Conservation (phyloP, 2,329 filamentous ascomycete species). For the Phyllachora maydis region DNA sequence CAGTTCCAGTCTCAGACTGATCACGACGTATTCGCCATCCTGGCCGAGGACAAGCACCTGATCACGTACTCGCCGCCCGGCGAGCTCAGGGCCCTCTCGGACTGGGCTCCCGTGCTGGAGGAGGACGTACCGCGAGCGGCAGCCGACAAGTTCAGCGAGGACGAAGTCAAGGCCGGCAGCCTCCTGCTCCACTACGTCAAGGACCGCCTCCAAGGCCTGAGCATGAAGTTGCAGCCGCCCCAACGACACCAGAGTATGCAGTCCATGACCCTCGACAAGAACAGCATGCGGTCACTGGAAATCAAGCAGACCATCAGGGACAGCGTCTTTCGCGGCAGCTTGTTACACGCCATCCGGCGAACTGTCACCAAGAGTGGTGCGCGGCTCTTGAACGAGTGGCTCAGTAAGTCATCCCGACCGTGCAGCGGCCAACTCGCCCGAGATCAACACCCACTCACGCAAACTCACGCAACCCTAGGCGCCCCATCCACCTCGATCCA, state of each 20-base stretch:
- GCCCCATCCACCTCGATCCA: slow-evolving; percentile 75
- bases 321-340: slow-evolving; percentile 56
- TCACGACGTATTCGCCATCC: slow-evolving; percentile 37
- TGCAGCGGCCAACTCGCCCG: too few relatives aligned
- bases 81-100: slow-evolving; percentile 25
- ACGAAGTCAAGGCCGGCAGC: slow-evolving; percentile 60
- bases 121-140: slow-evolving; percentile 36
- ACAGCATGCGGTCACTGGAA: slow-evolving; percentile 74
- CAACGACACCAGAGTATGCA: slow-evolving; percentile 52
- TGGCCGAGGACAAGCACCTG: slow-evolving; percentile 55
- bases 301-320: slow-evolving; percentile 75
- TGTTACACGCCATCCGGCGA: slow-evolving; percentile 72
- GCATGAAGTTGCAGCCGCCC: slow-evolving; percentile 69
- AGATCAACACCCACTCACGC: too few relatives aligned
- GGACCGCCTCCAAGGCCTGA: slow-evolving; percentile 54
- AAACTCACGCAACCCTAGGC: slow-evolving; percentile 5
- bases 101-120: slow-evolving; percentile 65
- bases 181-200: slow-evolving; percentile 71
- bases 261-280: slow-evolving; percentile 80
- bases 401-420: slow-evolving; percentile 23
- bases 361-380: slow-evolving; percentile 87
- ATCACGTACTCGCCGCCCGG: slow-evolving; percentile 45
- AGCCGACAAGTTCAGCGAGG: slow-evolving; percentile 33
- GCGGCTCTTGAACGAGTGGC: slow-evolving; percentile 61
- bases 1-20: slow-evolving; percentile 34